Evolutionary conservation across 2,329 filamentous ascomycete genomes (phyloP), one percentile per base, ranked within the genome.

Genomic region (Metarhizium humberi): DNA sequence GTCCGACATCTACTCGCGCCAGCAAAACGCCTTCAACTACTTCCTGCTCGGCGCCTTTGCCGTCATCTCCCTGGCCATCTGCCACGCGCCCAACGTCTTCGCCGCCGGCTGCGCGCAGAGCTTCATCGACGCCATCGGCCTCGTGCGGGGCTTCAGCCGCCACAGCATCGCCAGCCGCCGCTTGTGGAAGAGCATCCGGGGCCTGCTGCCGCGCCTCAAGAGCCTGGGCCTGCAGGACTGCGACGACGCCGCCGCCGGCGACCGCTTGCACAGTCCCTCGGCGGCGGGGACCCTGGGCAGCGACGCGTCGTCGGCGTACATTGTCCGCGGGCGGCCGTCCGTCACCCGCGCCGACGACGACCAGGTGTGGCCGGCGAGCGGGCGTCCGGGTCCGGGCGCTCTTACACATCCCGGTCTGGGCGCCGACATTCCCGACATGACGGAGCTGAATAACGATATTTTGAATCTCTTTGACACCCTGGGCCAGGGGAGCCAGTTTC

Each of bases 71-170:
- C 66, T 76, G 0, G 76, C 75, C 1, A 74, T 77, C 0, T 69
- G 74, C 3, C 73, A 78, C 58, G 74, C 71, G 0, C 74, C 75
- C 0, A 63, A 66, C 2, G 64, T 65, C 2, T 78, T 77, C 51
- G 69, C 72, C 3, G 69, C 69, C 8, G 61, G 62, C 0, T 71
- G 69, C 52, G 62, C 67, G 4, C 63, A 66, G 38, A 66, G 58
- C 3, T 72, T 72, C 30, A 55, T 63, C 3, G 64, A 68, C 0
- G 69, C 66, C 0, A 63, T 70, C 2, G 63, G 68, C 1, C 61
- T 72, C 0, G 63, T 73, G 1, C 60, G 64, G 13, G 64, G 63
- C 0, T 63, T 72, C 20, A 71, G 69, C 0, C 60, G 64, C 0
- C 59, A 70, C 30, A 70, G 65, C n/a, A 60, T 60, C 0, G 66